Percentiles rank a stretch among this genome's conserved stretches.
phyloP scores from a whole-genome alignment of 2,329 filamentous ascomycete genomes.

The Metarhizium anisopliae region DNA sequence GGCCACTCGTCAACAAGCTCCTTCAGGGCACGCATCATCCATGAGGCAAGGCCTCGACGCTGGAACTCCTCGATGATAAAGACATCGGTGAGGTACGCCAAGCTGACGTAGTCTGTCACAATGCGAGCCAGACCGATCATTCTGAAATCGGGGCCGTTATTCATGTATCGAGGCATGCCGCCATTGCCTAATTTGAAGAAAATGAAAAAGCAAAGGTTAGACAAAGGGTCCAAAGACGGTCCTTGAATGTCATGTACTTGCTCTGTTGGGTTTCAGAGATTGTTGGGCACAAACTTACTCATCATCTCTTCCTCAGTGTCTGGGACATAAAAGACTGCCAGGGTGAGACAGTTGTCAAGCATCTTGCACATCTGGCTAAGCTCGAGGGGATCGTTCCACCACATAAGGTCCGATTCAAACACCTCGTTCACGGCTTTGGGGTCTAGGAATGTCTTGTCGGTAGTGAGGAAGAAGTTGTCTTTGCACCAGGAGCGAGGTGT shows the following conservation, averaged over 20 bases:
- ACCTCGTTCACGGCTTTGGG: constrained; percentile 44
- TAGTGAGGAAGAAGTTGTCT: constrained; percentile 51
- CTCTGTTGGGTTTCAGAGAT: not conserved
- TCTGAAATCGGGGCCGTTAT: constrained; percentile 20
- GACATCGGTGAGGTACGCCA: constrained; percentile 60
- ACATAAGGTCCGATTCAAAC: constrained; percentile 47
- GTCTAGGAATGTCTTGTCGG: constrained; percentile 47
- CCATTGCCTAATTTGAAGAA: constrained; percentile 19
- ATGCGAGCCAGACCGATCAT: constrained; percentile 40
- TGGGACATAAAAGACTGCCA: constrained; percentile 45
- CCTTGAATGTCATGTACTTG: not conserved
- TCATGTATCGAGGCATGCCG: constrained; percentile 18
- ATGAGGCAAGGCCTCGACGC: constrained; percentile 52
- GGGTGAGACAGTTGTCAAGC: constrained; percentile 48
- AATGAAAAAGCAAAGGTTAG: not conserved
- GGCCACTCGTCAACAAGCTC: constrained; percentile 49
- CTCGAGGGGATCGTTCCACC: constrained; percentile 49
- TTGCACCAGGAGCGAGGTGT: constrained; percentile 37
- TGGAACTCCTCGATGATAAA: constrained; percentile 54
- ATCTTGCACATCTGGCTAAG: constrained; percentile 39
- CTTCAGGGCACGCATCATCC: constrained; percentile 53
- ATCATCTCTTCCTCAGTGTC: constrained; percentile 30
- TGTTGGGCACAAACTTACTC: constrained; percentile 18
- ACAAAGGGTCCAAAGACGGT: not conserved
- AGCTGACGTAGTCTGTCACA: constrained; percentile 61